Conservation (phyloP, 306 rosid species). For the Biancaea sappan region DNA sequence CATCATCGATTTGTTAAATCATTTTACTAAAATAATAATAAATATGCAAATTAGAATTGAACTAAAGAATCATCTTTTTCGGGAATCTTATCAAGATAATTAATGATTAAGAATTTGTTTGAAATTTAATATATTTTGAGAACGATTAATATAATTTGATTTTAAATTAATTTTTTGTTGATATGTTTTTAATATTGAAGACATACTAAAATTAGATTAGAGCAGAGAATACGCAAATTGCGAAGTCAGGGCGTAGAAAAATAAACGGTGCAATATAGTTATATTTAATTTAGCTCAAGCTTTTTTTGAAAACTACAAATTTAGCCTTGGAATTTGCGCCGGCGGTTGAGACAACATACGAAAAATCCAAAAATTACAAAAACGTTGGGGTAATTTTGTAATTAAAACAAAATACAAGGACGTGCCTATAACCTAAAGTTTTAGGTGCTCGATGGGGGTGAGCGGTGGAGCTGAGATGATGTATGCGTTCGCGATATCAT, state of each 20-base stretch:
- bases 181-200: no score
- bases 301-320: background rate
- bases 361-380: no score
- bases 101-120: no score
- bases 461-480: background rate
- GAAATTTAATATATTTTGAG: no score
- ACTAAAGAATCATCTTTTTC: no score
- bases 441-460: background rate
- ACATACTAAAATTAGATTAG: no score
- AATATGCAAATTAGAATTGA: no score
- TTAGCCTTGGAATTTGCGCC: background rate
- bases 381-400: slow-evolving; percentile 1
- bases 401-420: background rate
- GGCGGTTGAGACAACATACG: background rate
- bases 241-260: background rate
- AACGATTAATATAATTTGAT: no score
- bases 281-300: background rate
- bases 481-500: background rate
- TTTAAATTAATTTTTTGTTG: no score
- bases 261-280: no score
- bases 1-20: background rate
- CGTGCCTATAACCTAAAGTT: background rate
- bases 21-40: no score
- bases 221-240: background rate
- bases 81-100: no score